Base-by-base conservation (phyloP, 805 yeast species). In the Metschnikowia amazonensis region DNA sequence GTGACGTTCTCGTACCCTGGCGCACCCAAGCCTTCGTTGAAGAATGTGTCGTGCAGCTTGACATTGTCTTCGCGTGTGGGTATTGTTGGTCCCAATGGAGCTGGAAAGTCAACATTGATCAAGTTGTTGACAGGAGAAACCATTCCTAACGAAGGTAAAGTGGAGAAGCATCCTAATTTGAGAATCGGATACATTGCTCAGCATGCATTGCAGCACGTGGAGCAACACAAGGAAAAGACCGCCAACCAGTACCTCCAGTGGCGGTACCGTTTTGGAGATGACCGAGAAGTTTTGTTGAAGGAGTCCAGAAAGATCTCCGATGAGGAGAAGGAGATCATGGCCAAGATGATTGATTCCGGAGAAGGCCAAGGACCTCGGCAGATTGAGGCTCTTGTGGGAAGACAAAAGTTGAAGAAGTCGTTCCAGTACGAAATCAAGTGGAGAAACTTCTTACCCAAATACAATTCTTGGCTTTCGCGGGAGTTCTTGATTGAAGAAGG, bases 121-220 rank as follows among this genome's bases (percentile, higher is more conserved):
- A 92, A 92, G 69, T 75, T 94, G 44, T 76, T 92, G 57, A 94
- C 98, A 8, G 99, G 88, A 54, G 99, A 92, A 68, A 74, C 89
- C 47, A 79, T 86, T 45, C 97, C 99, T 18, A 77, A 81, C 52
- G 77, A 71, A 48, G 99, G 99, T 60, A 83, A 81, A 50, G 97
- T 92, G 46, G 97, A 94, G 73, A 94, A 94, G 69, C 99, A 92
- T 74, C 98, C 98, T 53, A 92, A 92, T 70, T 77, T 94, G 71
- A 89, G 99, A 76, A 89, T 92, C 59, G 99, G 98, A 49, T 92
- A 92, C 74, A 94, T 92, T 74, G 98, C 98, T 17, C 99, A 92
- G 75, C 98, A 92, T 61, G 98, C 99, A 29, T 80, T 92, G 64
- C 96, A 89, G 69, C 98, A 92, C 63, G 98, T 92, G 49, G 96